These are phyloP conservation scores for Hanseniaspora singularis DNA, from an alignment of 805 yeast species.

Conservation along the genomic window DNA sequence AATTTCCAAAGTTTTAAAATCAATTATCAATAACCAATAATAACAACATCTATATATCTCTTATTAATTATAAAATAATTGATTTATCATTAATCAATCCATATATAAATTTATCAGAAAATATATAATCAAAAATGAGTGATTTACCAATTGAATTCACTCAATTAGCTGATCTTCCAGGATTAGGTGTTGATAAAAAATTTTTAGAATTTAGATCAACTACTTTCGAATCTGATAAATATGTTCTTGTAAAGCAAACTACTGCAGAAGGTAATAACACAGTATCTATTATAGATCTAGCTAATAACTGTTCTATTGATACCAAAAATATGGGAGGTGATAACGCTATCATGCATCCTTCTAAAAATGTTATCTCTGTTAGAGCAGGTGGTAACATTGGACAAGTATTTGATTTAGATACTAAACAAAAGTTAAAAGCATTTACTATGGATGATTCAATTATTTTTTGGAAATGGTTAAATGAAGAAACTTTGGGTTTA, in stretches of 20 bases:
- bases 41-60: too few relatives aligned
- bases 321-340: slow-evolving; percentile 95
- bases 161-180: slow-evolving; percentile 80
- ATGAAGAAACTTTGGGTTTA: slow-evolving; percentile 60
- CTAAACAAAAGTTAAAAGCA: slow-evolving; percentile 81
- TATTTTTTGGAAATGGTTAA: slow-evolving; percentile 91
- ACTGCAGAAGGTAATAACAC: slow-evolving; percentile 38
- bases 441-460: slow-evolving; percentile 79
- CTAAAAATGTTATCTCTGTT: slow-evolving; percentile 75
- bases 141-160: slow-evolving; percentile 96
- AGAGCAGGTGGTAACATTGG: slow-evolving; percentile 94
- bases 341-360: slow-evolving; percentile 92
- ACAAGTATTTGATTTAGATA: slow-evolving; percentile 80
- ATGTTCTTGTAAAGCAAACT: slow-evolving; percentile 68
- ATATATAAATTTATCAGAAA: too few relatives aligned
- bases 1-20: background rate
- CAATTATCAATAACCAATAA: too few relatives aligned
- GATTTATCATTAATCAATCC: too few relatives aligned
- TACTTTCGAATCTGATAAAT: slow-evolving; percentile 85
- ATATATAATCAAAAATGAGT: slow-evolving; percentile 25
- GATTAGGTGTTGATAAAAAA: slow-evolving; percentile 72
- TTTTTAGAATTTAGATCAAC: slow-evolving; percentile 87
- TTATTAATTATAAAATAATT: too few relatives aligned
- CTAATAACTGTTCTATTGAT: slow-evolving; percentile 63
- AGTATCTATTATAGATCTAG: slow-evolving; percentile 86